These are phyloP conservation scores for Colletotrichum lini DNA, from an alignment of 2,329 filamentous ascomycete species.

Conservation along the genomic window DNA sequence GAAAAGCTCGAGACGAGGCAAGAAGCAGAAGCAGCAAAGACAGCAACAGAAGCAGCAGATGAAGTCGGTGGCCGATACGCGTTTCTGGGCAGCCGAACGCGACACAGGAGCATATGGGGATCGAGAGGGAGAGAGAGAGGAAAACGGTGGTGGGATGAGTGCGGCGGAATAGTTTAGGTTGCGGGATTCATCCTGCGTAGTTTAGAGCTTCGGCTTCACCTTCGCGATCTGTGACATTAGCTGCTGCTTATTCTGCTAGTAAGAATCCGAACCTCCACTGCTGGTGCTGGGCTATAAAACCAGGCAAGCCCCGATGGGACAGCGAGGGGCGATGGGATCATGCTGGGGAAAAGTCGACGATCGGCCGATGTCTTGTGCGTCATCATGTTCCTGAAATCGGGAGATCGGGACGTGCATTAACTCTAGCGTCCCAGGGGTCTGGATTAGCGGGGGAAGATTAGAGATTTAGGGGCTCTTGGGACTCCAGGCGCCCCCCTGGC, in stretches of 20 bases:
- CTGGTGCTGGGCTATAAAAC: too few species aligned
- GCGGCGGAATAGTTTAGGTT: neutral
- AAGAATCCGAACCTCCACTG: too few species aligned
- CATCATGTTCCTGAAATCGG: conserved; percentile 42
- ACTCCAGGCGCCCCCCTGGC: neutral
- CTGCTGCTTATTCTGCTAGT: too few species aligned
- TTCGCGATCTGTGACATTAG: neutral
- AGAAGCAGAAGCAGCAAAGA: neutral
- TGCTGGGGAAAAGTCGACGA: conserved; percentile 32
- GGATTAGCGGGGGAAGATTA: conserved; percentile 18
- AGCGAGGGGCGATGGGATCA: conserved; percentile 10
- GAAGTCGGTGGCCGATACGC: conserved; percentile 8
- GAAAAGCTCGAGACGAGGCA: neutral
- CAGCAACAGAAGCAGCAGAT: neutral
- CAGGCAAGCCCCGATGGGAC: neutral
- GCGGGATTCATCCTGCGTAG: too few species aligned
- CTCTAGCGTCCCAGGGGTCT: conserved; percentile 34
- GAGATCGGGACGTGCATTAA: conserved; percentile 39
- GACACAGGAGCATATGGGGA: conserved; percentile 20
- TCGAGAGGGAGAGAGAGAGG: neutral
- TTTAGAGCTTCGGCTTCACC: neutral
- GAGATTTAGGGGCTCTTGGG: neutral
- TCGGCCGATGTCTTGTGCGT: conserved; percentile 44
- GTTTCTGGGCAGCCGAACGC: conserved; percentile 29
- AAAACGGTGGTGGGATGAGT: neutral